Conservation (phyloP, 2,329 filamentous ascomycete genomes). For the Penicillium oxalicum region DNA sequence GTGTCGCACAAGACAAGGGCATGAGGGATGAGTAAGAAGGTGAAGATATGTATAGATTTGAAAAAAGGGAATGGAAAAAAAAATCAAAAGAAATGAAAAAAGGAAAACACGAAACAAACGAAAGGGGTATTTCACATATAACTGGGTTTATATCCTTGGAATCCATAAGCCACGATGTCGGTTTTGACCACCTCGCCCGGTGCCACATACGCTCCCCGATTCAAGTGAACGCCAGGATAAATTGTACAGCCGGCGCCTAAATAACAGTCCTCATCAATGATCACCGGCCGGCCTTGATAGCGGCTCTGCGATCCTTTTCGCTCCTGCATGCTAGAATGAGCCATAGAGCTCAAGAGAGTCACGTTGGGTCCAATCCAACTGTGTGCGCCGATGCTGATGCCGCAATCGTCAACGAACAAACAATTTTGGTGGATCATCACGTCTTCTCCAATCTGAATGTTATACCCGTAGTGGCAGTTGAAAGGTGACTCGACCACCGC, state of each 20-base stretch:
- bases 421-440: constrained; percentile 79
- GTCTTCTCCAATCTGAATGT: constrained; percentile 79
- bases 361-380: constrained; percentile 73
- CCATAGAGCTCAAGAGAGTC: constrained; percentile 71
- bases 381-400: constrained; percentile 70
- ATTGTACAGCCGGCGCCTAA: constrained; percentile 60
- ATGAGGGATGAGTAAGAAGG: no score
- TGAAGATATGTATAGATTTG: no score
- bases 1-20: no score
- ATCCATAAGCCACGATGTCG: constrained; percentile 40
- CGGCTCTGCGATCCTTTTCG: constrained; percentile 68
- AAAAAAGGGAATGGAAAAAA: no score
- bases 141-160: constrained; percentile 38
- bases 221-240: constrained; percentile 41
- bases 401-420: constrained; percentile 77
- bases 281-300: constrained; percentile 64
- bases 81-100: no score
- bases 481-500: constrained; percentile 83
- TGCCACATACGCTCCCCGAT: constrained; percentile 40
- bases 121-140: constrained; percentile 30
- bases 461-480: constrained; percentile 91
- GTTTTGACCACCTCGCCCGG: constrained; percentile 41
- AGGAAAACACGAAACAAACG: background rate
- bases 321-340: constrained; percentile 65
- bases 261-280: constrained; percentile 67